These are phyloP conservation scores for Ophiostoma piceae DNA, from an alignment of 2,329 filamentous ascomycete species.

Conservation along the genomic window DNA sequence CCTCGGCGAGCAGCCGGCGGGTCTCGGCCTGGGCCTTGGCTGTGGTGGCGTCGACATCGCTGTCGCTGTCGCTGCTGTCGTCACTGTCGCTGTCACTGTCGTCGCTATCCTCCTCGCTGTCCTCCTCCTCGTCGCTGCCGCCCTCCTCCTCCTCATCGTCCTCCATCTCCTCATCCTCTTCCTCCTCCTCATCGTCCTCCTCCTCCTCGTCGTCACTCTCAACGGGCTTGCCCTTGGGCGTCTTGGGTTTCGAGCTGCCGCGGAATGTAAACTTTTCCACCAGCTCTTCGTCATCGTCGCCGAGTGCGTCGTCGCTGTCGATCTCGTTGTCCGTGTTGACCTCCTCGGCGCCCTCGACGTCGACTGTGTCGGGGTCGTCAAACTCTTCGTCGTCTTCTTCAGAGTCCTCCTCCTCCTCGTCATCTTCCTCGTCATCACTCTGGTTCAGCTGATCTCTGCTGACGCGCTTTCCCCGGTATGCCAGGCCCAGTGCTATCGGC, in stretches of 20 bases:
- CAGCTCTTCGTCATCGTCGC: conserved; percentile 75
- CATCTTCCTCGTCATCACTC: conserved; percentile 46
- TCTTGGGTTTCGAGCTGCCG: conserved; percentile 51
- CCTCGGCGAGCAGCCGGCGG: conserved; percentile 61
- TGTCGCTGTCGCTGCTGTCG: conserved; percentile 34
- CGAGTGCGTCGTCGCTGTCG: conserved; percentile 65
- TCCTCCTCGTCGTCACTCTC: conserved; percentile 31
- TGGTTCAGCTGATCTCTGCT: conserved; percentile 62
- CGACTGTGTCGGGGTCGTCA: conserved; percentile 52
- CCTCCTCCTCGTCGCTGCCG: conserved; percentile 31
- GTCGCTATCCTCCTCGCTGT: conserved; percentile 39
- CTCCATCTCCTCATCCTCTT: conserved; percentile 26
- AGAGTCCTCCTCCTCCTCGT: conserved; percentile 47
- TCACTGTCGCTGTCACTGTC: conserved; percentile 33
- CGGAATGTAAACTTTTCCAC: conserved; percentile 68
- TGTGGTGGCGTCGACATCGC: conserved; percentile 33
- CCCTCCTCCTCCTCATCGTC: conserved; percentile 31
- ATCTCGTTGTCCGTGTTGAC: conserved; percentile 57
- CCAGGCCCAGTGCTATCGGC: conserved; percentile 62
- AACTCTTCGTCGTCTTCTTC: conserved; percentile 40
- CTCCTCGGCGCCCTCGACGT: conserved; percentile 48
- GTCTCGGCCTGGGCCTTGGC: conserved; percentile 51
- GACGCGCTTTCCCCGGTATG: conserved; percentile 73
- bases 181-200: conserved; percentile 33
- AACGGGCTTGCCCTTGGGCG: conserved; percentile 35